phyloP scores from a whole-genome alignment of 1,284 basidiomycete genomes.

The Ceratorhiza oryzae-sativae region DNA sequence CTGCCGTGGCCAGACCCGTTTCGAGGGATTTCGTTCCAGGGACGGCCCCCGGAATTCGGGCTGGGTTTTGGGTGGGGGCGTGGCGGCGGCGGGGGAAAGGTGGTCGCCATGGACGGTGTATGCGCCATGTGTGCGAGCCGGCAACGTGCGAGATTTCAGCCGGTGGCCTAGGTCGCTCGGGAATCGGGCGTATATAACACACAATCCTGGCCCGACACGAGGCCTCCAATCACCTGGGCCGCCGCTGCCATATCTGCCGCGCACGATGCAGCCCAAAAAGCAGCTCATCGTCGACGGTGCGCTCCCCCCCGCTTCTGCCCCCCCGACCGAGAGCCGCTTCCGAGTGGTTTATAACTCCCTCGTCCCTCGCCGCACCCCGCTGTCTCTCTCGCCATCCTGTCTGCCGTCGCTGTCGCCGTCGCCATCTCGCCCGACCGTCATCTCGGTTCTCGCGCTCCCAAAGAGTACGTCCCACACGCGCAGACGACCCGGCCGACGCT shows the following conservation, averaged over 20 bases:
- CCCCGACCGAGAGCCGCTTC: not conserved
- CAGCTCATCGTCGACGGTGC: not conserved
- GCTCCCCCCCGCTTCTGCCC: slow-evolving; percentile 1
- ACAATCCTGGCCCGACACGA: slow-evolving; percentile 16
- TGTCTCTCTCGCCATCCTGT: not conserved
- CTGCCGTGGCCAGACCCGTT: slow-evolving; percentile 19
- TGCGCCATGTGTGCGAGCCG: slow-evolving; percentile 16
- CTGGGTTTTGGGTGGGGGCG: not conserved
- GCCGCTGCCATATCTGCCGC: not conserved
- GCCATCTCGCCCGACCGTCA: not conserved
- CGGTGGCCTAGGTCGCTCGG: not conserved
- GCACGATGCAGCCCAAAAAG: slow-evolving; percentile 24
- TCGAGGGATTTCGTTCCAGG: slow-evolving; percentile 23
- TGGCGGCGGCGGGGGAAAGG: not conserved
- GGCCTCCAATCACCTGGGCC: slow-evolving; percentile 15
- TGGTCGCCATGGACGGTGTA: not conserved
- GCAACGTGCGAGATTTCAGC: slow-evolving; percentile 6
- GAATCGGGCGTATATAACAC: slow-evolving; percentile 10
- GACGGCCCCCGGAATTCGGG: slow-evolving; percentile 15
- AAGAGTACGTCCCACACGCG: not conserved
- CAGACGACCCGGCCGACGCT: not conserved
- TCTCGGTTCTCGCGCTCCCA: too few species aligned
- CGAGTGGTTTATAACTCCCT: not conserved
- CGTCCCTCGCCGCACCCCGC: not conserved
- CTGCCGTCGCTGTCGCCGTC: not conserved